A percentile compares a stretch with the other conserved stretches of the same genome.
phyloP scores from a whole-genome alignment of 2,329 filamentous ascomycete genomes.

The Hypoxylon sp. region DNA sequence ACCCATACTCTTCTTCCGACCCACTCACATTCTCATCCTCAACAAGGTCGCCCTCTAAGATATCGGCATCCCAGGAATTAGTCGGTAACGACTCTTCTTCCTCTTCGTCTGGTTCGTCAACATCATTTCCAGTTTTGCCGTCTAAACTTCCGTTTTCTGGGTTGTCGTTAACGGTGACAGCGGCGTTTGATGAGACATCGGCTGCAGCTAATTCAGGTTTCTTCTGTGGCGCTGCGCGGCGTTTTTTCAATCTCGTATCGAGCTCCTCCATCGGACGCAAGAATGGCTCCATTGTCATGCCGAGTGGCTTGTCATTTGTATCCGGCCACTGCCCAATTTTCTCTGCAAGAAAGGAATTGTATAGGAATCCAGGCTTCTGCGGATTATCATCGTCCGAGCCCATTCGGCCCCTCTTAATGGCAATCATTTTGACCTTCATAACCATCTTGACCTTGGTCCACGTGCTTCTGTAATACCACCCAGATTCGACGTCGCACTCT shows the following conservation, averaged over 20 bases:
- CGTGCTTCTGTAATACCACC: slow-evolving; percentile 88
- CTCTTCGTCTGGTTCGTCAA: slow-evolving; percentile 44
- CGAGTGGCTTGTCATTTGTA: slow-evolving; percentile 46
- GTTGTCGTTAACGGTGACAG: slow-evolving; percentile 38
- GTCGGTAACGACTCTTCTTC: slow-evolving; percentile 45
- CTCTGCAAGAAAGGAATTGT: slow-evolving; percentile 58
- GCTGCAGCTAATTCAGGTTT: slow-evolving; percentile 1
- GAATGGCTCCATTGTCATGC: slow-evolving; percentile 49
- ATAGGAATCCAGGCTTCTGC: slow-evolving; percentile 57
- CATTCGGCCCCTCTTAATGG: slow-evolving; percentile 71
- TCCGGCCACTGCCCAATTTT: slow-evolving; percentile 51
- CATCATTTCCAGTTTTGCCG: slow-evolving; percentile 43
- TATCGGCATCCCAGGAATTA: slow-evolving; percentile 51
- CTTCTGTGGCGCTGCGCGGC: slow-evolving; percentile 20
- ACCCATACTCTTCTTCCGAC: slow-evolving; percentile 51
- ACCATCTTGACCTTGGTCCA: slow-evolving; percentile 88
- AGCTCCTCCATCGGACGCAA: slow-evolving; percentile 52
- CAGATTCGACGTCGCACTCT: slow-evolving; percentile 76
- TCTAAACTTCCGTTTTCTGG: slow-evolving; percentile 48
- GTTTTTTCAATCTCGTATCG: slow-evolving; percentile 40
- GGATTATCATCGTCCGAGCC: slow-evolving; percentile 62
- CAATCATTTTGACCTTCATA: slow-evolving; percentile 88
- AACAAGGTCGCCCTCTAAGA: slow-evolving; percentile 47
- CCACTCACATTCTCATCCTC: slow-evolving; percentile 40
- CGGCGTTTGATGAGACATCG: slow-evolving; percentile 13